Base-by-base conservation (phyloP, 768 basidiomycete species). In the Rhizopogon roseolus region DNA sequence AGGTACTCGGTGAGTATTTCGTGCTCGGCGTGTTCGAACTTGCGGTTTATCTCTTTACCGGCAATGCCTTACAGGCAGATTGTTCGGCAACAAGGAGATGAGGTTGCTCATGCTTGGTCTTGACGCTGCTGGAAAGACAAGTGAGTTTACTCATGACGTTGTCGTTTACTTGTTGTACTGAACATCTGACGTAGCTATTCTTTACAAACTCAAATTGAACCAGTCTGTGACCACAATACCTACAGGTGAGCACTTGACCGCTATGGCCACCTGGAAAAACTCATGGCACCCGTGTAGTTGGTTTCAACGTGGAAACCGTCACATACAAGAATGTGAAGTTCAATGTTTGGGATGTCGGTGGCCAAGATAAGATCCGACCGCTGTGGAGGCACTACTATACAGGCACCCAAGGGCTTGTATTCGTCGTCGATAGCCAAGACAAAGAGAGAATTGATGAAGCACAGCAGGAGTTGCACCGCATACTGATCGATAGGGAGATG, bases 41-140 rank as follows among this genome's bases (percentile, higher is more conserved):
- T 6, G 22, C 41, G 38, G 27, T 34, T 37, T 38, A 41, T 50
- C 48, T 25, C 52, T 40, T 28, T 28, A 37, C 37, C 52, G 41
- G 49, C 25, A 22, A 52, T 51, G n/a, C 61, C 54, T 41, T 41
- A 11, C 64, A 96, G 93, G 84, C 68, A 92, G 89, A 76, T 77
- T 98, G 62, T 98, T 98, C 71, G 95, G 94, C 58, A 98, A 94
- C 82, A 96, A 94, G 82, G 96, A 98, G 81, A 98, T 98, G 96
- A 78, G 94, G 65, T 76, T 96, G 65, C 76, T 97, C 69, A 98
- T 98, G 96, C 76, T 98, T 63, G 96, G 96, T 41, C 79, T 98
- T 62, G 96, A 98, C 69, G 96, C 96, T 41, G 96, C 96, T 44
- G 96, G 96, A 66, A 98, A 98, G 77, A 98, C 96, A 17, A 98